Conservation (phyloP, 257 asterid species). For the Paulownia fortunei region DNA sequence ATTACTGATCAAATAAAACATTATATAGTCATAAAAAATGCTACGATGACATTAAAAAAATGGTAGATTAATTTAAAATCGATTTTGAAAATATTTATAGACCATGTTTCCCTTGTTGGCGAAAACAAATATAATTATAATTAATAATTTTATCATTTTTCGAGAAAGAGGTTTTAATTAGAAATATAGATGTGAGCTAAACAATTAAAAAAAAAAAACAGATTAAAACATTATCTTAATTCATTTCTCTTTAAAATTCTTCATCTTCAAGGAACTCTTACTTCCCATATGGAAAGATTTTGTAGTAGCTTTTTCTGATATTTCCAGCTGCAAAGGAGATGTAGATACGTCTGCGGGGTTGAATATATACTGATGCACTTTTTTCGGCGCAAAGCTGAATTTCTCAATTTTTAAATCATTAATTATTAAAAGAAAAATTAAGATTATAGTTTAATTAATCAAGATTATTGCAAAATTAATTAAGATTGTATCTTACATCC, state of each 20-base stretch:
- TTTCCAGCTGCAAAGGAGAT: constrained; percentile 29
- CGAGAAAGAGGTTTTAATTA: neutral
- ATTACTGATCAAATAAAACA: too few relatives aligned
- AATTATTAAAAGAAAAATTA: neutral
- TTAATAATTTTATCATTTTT: neutral
- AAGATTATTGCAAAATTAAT: neutral
- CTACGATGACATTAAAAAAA: too few relatives aligned
- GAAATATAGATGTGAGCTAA: neutral
- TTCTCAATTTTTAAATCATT: neutral
- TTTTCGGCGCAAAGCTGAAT: constrained; percentile 47
- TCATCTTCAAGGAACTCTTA: constrained; percentile 24
- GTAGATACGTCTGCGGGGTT: constrained; percentile 35
- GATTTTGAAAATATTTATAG: too few relatives aligned
- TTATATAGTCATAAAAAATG: too few relatives aligned
- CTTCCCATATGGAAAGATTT: constrained; percentile 12
- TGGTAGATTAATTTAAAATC: too few relatives aligned
- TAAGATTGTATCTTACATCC: constrained; percentile 2
- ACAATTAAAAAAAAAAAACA: neutral
- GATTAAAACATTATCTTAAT: neutral
- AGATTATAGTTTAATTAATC: neutral
- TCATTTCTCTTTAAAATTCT: constrained; percentile 4
- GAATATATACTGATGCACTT: constrained; percentile 32
- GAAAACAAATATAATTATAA: neutral
- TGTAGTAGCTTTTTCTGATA: constrained; percentile 29
- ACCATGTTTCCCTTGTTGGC: neutral